Evolutionary conservation across 2,329 filamentous ascomycete genomes (phyloP).

Genomic region (Aspergillus versicolor): DNA sequence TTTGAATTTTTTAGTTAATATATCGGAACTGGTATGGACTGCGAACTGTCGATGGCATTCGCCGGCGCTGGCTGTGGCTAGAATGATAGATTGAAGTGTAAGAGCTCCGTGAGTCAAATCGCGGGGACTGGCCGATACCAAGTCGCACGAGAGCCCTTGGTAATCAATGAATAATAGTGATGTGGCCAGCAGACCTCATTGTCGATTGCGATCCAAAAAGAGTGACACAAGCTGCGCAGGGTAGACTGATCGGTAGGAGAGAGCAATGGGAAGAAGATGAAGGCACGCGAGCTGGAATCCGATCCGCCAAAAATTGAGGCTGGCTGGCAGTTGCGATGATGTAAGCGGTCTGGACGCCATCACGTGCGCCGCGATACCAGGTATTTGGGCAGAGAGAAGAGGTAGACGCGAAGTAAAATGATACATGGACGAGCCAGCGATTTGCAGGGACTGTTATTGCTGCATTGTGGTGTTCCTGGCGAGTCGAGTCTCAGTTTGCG

Average conservation of each 20-base stretch:
- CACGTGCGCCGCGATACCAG: background rate
- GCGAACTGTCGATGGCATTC: background rate
- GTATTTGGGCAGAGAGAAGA: background rate
- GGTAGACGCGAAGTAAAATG: background rate
- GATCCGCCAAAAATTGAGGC: slow-evolving; percentile 4
- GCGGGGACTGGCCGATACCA: background rate
- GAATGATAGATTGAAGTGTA: background rate
- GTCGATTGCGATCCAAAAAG: background rate
- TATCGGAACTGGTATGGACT: background rate
- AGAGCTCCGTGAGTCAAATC: background rate
- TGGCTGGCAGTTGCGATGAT: slow-evolving; percentile 5
- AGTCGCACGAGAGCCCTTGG: background rate
- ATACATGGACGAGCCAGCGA: background rate
- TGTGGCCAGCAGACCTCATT: background rate
- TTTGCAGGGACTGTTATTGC: background rate
- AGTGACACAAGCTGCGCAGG: background rate
- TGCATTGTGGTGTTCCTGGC: background rate
- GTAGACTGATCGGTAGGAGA: background rate
- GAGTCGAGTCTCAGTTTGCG: background rate
- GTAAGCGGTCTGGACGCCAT: slow-evolving; percentile 4
- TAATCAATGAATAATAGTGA: background rate
- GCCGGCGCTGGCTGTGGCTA: background rate
- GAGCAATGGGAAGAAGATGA: background rate
- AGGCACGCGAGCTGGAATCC: slow-evolving; percentile 8
- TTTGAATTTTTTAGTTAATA: background rate